Evolutionary conservation across 2,329 filamentous ascomycete genomes (phyloP).

Genomic region (Eutypa lata): DNA sequence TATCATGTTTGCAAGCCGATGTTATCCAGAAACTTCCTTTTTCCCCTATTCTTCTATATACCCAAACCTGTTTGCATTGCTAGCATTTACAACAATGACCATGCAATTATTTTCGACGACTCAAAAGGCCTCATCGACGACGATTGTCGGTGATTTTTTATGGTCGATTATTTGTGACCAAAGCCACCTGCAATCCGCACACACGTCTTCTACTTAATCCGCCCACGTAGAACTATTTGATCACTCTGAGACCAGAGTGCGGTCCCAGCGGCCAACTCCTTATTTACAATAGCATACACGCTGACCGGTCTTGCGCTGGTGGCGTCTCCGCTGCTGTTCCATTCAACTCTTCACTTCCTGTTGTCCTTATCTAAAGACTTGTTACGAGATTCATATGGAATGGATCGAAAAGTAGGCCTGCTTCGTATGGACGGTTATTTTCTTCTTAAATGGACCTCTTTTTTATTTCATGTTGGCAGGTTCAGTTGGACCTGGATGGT

Average conservation of each 20-base stretch:
- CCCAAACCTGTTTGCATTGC: conserved; percentile 17
- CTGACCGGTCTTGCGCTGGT: neutral
- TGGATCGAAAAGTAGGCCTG: neutral
- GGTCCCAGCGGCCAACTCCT: neutral
- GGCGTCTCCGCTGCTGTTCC: neutral
- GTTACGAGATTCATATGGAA: neutral
- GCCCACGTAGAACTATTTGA: neutral
- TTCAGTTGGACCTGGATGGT: neutral
- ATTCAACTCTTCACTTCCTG: neutral
- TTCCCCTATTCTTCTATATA: conserved; percentile 23
- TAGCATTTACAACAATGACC: conserved; percentile 21
- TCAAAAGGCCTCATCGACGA: neutral
- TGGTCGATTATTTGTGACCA: neutral
- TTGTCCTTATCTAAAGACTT: neutral
- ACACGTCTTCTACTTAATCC: neutral
- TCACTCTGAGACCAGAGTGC: neutral
- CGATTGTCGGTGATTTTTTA: conserved; percentile 2
- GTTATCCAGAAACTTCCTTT: conserved; percentile 12
- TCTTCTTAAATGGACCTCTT: no score
- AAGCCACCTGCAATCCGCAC: neutral
- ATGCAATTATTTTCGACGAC: conserved; percentile 7
- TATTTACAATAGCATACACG: neutral
- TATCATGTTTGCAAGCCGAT: conserved; percentile 5
- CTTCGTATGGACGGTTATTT: no score
- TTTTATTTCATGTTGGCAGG: neutral